These are phyloP conservation scores for Calonectria leucothoes DNA, from an alignment of 2,329 filamentous ascomycete genomes.

Conservation along the genomic window DNA sequence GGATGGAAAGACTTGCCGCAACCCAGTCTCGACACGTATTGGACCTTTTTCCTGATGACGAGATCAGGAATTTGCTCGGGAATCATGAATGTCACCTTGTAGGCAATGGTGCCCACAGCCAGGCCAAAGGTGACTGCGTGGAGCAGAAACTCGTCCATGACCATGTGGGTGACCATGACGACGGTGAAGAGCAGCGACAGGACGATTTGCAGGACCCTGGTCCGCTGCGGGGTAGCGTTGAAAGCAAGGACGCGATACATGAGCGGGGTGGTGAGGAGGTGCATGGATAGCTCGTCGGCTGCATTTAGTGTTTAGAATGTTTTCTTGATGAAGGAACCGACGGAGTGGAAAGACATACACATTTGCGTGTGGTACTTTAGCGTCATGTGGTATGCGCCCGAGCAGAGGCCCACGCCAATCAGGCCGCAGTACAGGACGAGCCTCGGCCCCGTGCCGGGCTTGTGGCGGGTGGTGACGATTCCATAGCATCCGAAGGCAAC, in stretches of 20 bases:
- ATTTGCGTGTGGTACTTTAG: slow-evolving; percentile 50
- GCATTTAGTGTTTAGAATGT: slow-evolving; percentile 10
- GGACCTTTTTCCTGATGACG: slow-evolving; percentile 28
- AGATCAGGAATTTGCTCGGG: slow-evolving; percentile 46
- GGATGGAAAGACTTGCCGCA: slow-evolving; percentile 22
- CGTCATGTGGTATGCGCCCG: slow-evolving; percentile 49
- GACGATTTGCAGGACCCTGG: slow-evolving; percentile 34
- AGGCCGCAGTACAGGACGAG: slow-evolving; percentile 51
- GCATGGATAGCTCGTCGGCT: slow-evolving; percentile 56
- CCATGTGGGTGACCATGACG: slow-evolving; percentile 55
- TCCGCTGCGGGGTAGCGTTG: slow-evolving; percentile 40
- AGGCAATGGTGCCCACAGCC: slow-evolving; percentile 49
- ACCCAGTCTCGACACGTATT: slow-evolving; percentile 33
- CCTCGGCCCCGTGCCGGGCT: slow-evolving; percentile 38
- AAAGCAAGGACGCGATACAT: slow-evolving; percentile 54
- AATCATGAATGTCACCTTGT: slow-evolving; percentile 45
- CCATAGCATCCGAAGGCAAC: slow-evolving; percentile 54
- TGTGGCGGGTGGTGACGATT: slow-evolving; percentile 34
- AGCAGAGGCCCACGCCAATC: slow-evolving; percentile 49
- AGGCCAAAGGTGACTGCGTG: slow-evolving; percentile 51
- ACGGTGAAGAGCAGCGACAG: slow-evolving; percentile 40
- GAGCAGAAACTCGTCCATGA: slow-evolving; percentile 55
- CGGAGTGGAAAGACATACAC: slow-evolving; percentile 39
- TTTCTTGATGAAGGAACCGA: too few species aligned
- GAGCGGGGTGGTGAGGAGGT: slow-evolving; percentile 54